A percentile compares a stretch with the other conserved stretches of the same genome.
These are phyloP conservation scores for Hippophae rhamnoides DNA, from an alignment of 306 rosid species.

Conservation along the genomic window DNA sequence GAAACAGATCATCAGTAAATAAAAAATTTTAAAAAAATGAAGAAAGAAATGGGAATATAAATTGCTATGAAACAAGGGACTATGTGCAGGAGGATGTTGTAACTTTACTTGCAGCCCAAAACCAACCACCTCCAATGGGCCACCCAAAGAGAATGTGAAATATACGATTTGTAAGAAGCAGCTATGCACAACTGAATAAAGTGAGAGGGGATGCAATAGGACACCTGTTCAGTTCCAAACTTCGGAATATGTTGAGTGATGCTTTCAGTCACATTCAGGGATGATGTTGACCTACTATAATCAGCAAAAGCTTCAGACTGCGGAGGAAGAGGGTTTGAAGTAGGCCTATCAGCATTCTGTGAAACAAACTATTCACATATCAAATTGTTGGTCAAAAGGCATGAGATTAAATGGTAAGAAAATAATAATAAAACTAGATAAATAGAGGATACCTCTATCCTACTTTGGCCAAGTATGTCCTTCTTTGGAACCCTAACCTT, in stretches of 20 bases:
- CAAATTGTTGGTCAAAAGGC: conserved; percentile 1
- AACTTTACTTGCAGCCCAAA: not conserved
- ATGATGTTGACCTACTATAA: conserved; percentile 20
- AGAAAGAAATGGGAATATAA: too few relatives aligned
- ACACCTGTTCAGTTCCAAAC: conserved; percentile 88
- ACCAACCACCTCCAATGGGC: not conserved
- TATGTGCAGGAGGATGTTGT: not conserved
- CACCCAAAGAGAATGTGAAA: too few relatives aligned
- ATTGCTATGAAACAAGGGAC: too few relatives aligned
- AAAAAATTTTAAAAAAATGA: too few relatives aligned
- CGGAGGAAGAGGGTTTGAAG: conserved; percentile 86
- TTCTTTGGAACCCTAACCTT: conserved; percentile 45
- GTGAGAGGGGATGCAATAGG: not conserved
- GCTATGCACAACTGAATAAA: too few relatives aligned
- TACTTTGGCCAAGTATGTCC: conserved; percentile 10
- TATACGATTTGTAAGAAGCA: too few relatives aligned
- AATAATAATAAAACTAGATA: not conserved
- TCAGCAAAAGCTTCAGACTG: conserved; percentile 44
- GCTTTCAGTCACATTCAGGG: conserved; percentile 30
- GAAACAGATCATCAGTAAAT: too few relatives aligned
- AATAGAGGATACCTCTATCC: conserved; percentile 24
- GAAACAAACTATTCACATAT: not conserved
- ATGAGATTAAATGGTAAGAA: not conserved
- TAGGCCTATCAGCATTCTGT: conserved; percentile 51
- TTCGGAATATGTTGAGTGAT: conserved; percentile 69